phyloP scores from a whole-genome alignment of 2,329 filamentous ascomycete species.

The Colletotrichum truncatum region DNA sequence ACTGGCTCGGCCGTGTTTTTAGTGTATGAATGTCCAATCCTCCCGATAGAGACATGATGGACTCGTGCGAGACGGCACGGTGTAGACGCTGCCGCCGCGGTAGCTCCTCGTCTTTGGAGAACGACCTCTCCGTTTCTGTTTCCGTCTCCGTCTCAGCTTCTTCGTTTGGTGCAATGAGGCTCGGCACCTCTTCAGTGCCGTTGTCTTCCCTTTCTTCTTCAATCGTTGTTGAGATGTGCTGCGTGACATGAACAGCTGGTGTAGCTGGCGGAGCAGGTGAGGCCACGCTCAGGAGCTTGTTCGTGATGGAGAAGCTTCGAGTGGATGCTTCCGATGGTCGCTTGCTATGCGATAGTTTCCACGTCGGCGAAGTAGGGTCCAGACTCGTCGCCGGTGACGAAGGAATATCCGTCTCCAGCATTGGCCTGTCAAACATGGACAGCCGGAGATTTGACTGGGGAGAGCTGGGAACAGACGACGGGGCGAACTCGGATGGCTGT shows the following conservation, averaged over 20 bases:
- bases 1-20: conserved; percentile 78
- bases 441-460: conserved; percentile 78
- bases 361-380: conserved; percentile 71
- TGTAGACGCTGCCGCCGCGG: conserved; percentile 61
- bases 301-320: conserved; percentile 33
- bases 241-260: conserved; percentile 35
- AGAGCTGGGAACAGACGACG: conserved; percentile 83
- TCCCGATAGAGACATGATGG: conserved; percentile 85
- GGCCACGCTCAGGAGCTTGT: conserved; percentile 34
- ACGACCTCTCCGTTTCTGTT: conserved; percentile 40
- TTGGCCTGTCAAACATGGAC: conserved; percentile 80
- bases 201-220: conserved; percentile 38
- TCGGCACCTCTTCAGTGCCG: conserved; percentile 43
- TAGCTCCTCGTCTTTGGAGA: conserved; percentile 44
- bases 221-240: conserved; percentile 19
- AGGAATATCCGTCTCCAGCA: conserved; percentile 76
- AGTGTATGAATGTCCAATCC: conserved; percentile 92
- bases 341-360: conserved; percentile 62
- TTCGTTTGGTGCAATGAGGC: conserved; percentile 40
- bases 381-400: conserved; percentile 84
- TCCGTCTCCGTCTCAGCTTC: conserved; percentile 45
- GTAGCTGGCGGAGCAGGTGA: conserved; percentile 28
- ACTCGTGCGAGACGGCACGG: conserved; percentile 83
- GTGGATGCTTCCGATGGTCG: conserved; percentile 63
- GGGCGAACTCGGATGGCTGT: conserved; percentile 69